Base-by-base conservation (phyloP, 257 asterid species). In the Solanum sparsipilum region DNA sequence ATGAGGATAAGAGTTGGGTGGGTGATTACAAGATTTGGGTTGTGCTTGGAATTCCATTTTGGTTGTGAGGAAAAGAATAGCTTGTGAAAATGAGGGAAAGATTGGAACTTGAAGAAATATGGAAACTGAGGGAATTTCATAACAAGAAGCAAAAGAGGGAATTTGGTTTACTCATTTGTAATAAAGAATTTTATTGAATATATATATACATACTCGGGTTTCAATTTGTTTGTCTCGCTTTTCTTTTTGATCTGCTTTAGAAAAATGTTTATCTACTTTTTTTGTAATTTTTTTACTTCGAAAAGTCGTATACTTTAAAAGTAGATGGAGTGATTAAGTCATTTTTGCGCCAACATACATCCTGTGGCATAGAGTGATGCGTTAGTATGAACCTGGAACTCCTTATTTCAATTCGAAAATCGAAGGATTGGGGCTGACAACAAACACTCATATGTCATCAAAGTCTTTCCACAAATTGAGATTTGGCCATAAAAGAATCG, bases 1-100 rank as follows among this genome's bases (percentile, higher is more conserved):
- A 95, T 89, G 89, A 96, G 94, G 34, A 96, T 91, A 18, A 96
- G 94, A 86, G 94, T 93, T 87, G 98, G 98, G 89, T 96, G 93
- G 23, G 93, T 90, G 91, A 94, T 94, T 52, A 88, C 89, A 88
- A 95, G 93, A 48, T 92, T 93, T 34, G 93, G 93, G 90, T 88
- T 90, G 23, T 92, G 89, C 44, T 88, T 92, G 68, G 95, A 93
- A 81, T 94, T 94, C 98, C 98, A 94, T 93, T 90, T 94, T 79
- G 93, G 72, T 68, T 86, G 87, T 31, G 96, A 86, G 67, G 94
- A 93, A 67, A 89, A 88, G 60, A 87, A 36, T 9, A 25, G 31
- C n/a, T n/a, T 88, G 71, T 29, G 72, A 75, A 70, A 86, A 18
- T 75, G 84, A n/a, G 67, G 25, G 63, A 71, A 56, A 87, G 72